phyloP scores from a whole-genome alignment of 768 basidiomycete genomes.

The Calvatia gigantea region DNA sequence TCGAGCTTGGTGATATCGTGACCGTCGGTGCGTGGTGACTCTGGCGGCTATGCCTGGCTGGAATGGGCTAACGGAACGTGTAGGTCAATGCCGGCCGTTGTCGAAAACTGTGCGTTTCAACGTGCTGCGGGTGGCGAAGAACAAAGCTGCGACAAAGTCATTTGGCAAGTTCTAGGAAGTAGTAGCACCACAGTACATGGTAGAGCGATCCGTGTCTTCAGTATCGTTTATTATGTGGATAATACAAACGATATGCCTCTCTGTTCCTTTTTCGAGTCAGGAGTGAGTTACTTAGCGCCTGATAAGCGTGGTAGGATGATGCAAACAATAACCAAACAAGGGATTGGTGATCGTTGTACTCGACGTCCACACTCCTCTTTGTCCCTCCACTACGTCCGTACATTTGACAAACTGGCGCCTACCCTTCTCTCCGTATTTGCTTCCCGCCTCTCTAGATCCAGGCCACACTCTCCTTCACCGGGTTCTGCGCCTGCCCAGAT shows the following conservation, averaged over 20 bases:
- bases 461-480: constrained; percentile 71
- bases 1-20: constrained; percentile 88
- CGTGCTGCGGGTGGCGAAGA: constrained; percentile 92
- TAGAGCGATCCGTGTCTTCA: background rate
- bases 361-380: constrained; percentile 17
- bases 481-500: constrained; percentile 52
- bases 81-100: constrained; percentile 97
- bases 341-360: constrained; percentile 18
- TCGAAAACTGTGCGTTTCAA: constrained; percentile 99
- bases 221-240: constrained; percentile 14
- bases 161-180: constrained; percentile 88
- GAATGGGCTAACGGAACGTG: constrained; percentile 9
- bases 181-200: constrained; percentile 18
- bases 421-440: constrained; percentile 75
- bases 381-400: constrained; percentile 14
- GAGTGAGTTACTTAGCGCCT: constrained; percentile 10
- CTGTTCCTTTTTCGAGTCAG: too few relatives aligned
- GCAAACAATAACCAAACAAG: constrained; percentile 37
- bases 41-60: background rate
- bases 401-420: constrained; percentile 65
- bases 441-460: constrained; percentile 65
- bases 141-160: constrained; percentile 85
- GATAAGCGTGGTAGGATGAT: constrained; percentile 11
- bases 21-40: constrained; percentile 75
- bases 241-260: constrained; percentile 12